Percentiles rank a stretch among this genome's conserved stretches.
Evolutionary conservation across 208 protist genomes (phyloP).

Genomic region (Leishmania amazonensis): DNA sequence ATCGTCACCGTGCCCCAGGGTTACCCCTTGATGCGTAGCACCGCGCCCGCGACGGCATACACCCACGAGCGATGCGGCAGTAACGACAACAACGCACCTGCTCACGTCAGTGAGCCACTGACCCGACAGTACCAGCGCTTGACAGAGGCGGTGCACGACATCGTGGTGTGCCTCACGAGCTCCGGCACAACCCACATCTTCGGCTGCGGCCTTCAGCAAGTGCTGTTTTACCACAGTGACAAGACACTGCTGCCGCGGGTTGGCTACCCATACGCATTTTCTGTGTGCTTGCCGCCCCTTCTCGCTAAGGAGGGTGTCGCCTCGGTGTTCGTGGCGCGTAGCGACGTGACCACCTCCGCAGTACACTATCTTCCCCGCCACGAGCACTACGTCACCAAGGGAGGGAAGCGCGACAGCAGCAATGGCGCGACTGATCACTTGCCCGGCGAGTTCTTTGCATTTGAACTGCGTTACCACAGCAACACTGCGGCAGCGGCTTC

Average conservation of each 20-base stretch:
- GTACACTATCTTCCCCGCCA: slow-evolving; percentile 25
- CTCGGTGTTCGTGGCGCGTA: slow-evolving; percentile 26
- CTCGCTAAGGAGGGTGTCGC: slow-evolving; percentile 14
- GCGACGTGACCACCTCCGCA: slow-evolving; percentile 20
- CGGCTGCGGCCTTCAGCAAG: slow-evolving; percentile 33
- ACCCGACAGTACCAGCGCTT: slow-evolving; percentile 28
- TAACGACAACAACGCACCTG: slow-evolving; percentile 9
- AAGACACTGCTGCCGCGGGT: slow-evolving; percentile 34
- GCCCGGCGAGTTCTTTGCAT: slow-evolving; percentile 28
- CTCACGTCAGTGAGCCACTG: neutral
- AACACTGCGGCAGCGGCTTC: neutral
- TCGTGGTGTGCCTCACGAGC: slow-evolving; percentile 48
- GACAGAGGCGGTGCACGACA: slow-evolving; percentile 30
- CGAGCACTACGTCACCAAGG: slow-evolving; percentile 1
- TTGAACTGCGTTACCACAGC: slow-evolving; percentile 26
- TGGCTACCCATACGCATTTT: slow-evolving; percentile 36
- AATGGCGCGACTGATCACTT: neutral
- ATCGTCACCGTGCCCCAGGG: slow-evolving; percentile 30
- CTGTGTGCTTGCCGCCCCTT: slow-evolving; percentile 26
- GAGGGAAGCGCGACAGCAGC: neutral
- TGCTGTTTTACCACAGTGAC: slow-evolving; percentile 37
- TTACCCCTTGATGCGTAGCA: neutral
- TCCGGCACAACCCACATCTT: slow-evolving; percentile 57
- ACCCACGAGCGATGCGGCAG: slow-evolving; percentile 21
- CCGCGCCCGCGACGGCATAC: neutral